These are phyloP conservation scores for Periconia sp. DNA, from an alignment of 2,329 filamentous ascomycete species.

Conservation along the genomic window DNA sequence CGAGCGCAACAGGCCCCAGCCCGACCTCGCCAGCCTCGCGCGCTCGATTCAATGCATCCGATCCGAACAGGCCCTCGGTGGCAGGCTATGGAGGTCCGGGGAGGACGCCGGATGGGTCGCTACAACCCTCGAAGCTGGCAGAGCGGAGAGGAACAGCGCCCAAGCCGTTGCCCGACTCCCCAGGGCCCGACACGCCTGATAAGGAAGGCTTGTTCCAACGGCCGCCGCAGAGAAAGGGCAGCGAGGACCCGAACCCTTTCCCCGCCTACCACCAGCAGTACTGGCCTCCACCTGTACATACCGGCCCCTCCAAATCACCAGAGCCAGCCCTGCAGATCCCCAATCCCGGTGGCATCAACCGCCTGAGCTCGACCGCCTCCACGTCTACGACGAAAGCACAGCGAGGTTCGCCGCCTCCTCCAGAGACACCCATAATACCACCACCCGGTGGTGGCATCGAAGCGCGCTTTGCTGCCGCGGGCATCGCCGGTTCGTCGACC, in stretches of 20 bases:
- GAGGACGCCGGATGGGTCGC: slow-evolving; percentile 35
- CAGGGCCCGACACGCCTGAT: slow-evolving; percentile 76
- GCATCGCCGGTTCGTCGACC: slow-evolving; percentile 85
- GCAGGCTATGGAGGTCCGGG: slow-evolving; percentile 51
- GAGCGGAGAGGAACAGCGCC: slow-evolving; percentile 83
- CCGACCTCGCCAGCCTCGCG: slow-evolving; percentile 42
- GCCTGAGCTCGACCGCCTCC: slow-evolving; percentile 82
- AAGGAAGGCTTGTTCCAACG: slow-evolving; percentile 82
- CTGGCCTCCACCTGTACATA: slow-evolving; percentile 56
- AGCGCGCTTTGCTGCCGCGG: slow-evolving; percentile 86
- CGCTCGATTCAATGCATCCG: slow-evolving; percentile 54
- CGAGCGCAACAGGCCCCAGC: slow-evolving; percentile 32
- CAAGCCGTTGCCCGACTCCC: slow-evolving; percentile 82
- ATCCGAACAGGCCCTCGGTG: slow-evolving; percentile 56
- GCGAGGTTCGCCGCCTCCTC: slow-evolving; percentile 90
- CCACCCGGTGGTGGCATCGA: slow-evolving; percentile 84
- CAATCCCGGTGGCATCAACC: slow-evolving; percentile 62
- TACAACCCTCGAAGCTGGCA: slow-evolving; percentile 68
- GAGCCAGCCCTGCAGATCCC: slow-evolving; percentile 56
- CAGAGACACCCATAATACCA: slow-evolving; percentile 85
- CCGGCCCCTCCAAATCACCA: slow-evolving; percentile 24
- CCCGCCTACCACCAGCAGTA: slow-evolving; percentile 66
- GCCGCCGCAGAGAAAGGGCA: slow-evolving; percentile 50
- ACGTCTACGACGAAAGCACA: slow-evolving; percentile 91
- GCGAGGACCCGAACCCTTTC: slow-evolving; percentile 48